phyloP scores from a whole-genome alignment of 495 filamentous ascomycete genomes.

The Neurospora sublineolata region DNA sequence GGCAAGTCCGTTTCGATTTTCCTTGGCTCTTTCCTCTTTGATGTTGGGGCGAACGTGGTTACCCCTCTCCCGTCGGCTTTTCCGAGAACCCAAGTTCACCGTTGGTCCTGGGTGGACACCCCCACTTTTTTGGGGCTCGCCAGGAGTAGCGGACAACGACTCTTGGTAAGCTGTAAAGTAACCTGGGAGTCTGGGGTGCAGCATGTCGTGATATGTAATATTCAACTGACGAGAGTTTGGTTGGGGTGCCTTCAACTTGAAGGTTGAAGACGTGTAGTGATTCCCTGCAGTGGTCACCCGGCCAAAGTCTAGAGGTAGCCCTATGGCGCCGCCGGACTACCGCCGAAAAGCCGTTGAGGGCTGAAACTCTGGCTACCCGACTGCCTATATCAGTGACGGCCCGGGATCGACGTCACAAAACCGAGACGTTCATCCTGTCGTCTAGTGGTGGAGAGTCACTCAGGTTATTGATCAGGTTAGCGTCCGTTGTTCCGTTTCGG shows the following conservation, averaged over 20 bases:
- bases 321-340: neutral
- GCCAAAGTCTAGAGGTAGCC: neutral
- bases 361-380: neutral
- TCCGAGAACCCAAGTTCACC: neutral
- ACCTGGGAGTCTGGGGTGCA: neutral
- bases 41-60: neutral
- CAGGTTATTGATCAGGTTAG: neutral
- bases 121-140: too few species aligned
- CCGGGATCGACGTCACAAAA: neutral
- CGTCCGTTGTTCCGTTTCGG: neutral
- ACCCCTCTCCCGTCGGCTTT: too few species aligned
- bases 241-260: neutral
- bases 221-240: neutral
- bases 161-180: neutral
- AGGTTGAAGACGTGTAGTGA: neutral
- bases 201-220: neutral
- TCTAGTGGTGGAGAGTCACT: neutral
- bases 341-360: neutral
- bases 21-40: neutral
- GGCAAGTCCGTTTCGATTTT: neutral
- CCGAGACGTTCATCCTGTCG: neutral
- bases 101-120: neutral
- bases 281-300: neutral
- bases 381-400: neutral
- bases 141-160: neutral